Evolutionary conservation across 768 basidiomycete genomes (phyloP).

Genomic region (Cystoderma amianthinum): DNA sequence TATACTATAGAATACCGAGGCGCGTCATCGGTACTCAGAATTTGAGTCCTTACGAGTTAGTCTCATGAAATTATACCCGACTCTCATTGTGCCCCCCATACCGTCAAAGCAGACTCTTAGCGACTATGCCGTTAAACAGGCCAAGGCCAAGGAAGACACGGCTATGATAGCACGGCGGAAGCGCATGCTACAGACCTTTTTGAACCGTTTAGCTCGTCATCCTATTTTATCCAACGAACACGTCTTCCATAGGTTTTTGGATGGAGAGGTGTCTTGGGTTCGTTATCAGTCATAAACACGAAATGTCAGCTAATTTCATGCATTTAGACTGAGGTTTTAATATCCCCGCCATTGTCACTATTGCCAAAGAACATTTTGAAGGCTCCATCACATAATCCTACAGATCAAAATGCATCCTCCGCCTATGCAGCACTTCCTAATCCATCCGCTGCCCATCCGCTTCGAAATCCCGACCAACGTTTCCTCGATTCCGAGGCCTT

Average conservation of each 20-base stretch:
- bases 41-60: constrained; percentile 88
- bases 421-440: constrained; percentile 85
- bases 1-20: constrained; percentile 58
- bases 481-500: constrained; percentile 96
- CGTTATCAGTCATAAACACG: constrained; percentile 16
- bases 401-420: constrained; percentile 62
- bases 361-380: constrained; percentile 95
- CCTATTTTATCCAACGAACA: constrained; percentile 96
- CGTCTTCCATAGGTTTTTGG: constrained; percentile 92
- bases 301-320: not conserved
- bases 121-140: constrained; percentile 96
- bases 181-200: constrained; percentile 92
- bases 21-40: constrained; percentile 91
- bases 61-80: constrained; percentile 87
- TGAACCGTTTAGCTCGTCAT: constrained; percentile 84
- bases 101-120: constrained; percentile 94
- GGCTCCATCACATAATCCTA: constrained; percentile 92
- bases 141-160: constrained; percentile 93
- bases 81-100: constrained; percentile 94
- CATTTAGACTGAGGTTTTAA: constrained; percentile 78
- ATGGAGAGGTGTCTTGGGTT: constrained; percentile 96
- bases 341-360: constrained; percentile 85
- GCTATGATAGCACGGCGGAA: constrained; percentile 88
- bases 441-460: constrained; percentile 81
- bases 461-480: constrained; percentile 90